A percentile compares a stretch with the other conserved stretches of the same genome.
These are phyloP conservation scores for Pseudopyrenochaeta lycopersici DNA, from an alignment of 2,329 filamentous ascomycete genomes.

Conservation along the genomic window DNA sequence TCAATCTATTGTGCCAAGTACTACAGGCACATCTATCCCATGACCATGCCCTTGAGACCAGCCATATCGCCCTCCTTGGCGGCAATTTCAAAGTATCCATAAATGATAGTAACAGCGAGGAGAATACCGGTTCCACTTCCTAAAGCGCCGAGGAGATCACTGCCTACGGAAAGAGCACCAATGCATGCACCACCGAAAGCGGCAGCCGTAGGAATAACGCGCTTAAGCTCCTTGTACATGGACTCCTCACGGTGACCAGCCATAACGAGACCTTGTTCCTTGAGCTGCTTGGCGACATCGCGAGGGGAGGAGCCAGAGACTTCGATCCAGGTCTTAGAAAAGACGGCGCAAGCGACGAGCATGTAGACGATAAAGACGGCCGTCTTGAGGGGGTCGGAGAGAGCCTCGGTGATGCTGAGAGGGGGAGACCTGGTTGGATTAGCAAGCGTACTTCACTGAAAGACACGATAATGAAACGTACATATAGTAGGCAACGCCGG, in stretches of 20 bases:
- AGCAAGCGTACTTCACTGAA: constrained; percentile 10
- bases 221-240: constrained; percentile 99
- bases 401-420: constrained; percentile 95
- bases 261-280: constrained; percentile 99
- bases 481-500: constrained; percentile 99
- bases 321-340: constrained; percentile 99
- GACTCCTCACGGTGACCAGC: constrained; percentile 98
- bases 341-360: constrained; percentile 95
- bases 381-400: constrained; percentile 96
- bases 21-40: constrained; percentile 50
- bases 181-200: constrained; percentile 99
- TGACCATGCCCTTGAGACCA: constrained; percentile 74
- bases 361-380: constrained; percentile 96
- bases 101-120: constrained; percentile 99
- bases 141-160: constrained; percentile 93
- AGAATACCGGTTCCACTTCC: constrained; percentile 98
- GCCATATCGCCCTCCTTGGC: constrained; percentile 97
- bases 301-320: constrained; percentile 97
- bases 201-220: constrained; percentile 96
- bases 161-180: constrained; percentile 93
- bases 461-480: constrained; percentile 22
- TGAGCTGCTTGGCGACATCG: constrained; percentile 99
- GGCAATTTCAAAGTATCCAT: constrained; percentile 99
- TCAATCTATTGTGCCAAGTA: too few relatives aligned
- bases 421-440: constrained; percentile 72